Base-by-base conservation (phyloP, 2,329 filamentous ascomycete species). In the Microdochium nivale region DNA sequence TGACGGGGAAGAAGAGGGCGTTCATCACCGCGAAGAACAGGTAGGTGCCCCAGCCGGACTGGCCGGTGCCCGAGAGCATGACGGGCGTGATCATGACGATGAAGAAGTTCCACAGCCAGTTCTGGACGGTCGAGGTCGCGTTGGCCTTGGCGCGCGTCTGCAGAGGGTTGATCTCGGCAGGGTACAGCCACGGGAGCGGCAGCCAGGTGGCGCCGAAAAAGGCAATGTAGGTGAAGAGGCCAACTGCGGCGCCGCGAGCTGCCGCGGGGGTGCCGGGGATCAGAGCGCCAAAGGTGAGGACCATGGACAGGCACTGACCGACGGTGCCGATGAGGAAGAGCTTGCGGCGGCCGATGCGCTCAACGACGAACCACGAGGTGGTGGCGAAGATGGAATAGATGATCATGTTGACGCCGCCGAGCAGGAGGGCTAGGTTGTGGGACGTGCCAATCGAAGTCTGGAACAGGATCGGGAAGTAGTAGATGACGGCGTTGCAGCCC, bases 211-310 rank as follows among this genome's bases (percentile, higher is more conserved):
- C 81, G 33, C 83, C 84, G 58, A 86, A 87, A 55, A 82, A 83
- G 5, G 80, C 80, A 60, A 86, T 87, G 66, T 86, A 87, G 3
- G 81, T 75, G 67, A 87, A 87, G 10, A 87, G 67, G 54, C 83
- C 83, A 8, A 85, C 82, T 1, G 81, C 82, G 1, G 84, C 81
- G 27, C 84, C 84, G 61, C 86, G 87, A 2, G 84, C 82, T 3
- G 83, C 71, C 0, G 78, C 66, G 0, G 73, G 75, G 1, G 75
- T 77, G 0, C 83, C 82, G 48, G 86, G 86, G 10, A 88, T 80
- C 56, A 89, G 77, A 23, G 74, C 70, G 1, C 73, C 81, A 55
- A 87, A 87, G 7, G 73, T 71, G 23, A 84, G 67, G 63, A 86
- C 69, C 76, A 81, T 81, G 54, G 76, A 79, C 33, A 80, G 56